Evolutionary conservation across 495 filamentous ascomycete species (phyloP).

Genomic region (Achaetomiella virescens): DNA sequence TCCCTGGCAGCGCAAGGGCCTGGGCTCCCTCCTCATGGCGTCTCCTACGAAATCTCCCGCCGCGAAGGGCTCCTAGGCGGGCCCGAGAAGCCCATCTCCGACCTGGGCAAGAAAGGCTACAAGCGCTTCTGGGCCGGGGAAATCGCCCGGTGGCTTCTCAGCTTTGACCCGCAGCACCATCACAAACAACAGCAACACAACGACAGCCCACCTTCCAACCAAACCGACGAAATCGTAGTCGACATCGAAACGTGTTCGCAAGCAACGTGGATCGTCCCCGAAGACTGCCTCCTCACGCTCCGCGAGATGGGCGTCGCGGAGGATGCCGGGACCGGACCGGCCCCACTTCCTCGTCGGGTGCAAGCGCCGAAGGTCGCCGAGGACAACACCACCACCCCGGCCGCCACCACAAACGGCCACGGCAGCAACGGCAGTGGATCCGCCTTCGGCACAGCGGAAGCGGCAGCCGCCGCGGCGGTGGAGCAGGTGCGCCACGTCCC

Average conservation of each 20-base stretch:
- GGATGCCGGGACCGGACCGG: conserved; percentile 43
- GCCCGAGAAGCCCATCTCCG: conserved; percentile 87
- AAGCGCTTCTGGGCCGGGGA: conserved; percentile 76
- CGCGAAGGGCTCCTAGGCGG: conserved; percentile 81
- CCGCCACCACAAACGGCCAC: conserved; percentile 19
- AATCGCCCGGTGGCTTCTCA: conserved; percentile 57
- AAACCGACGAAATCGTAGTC: conserved; percentile 25
- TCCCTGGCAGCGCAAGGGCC: conserved; percentile 83
- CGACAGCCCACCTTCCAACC: not conserved
- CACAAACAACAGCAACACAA: not conserved
- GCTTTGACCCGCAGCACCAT: conserved; percentile 33
- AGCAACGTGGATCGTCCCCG: conserved; percentile 70
- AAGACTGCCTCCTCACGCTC: conserved; percentile 74
- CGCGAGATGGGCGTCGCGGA: conserved; percentile 71
- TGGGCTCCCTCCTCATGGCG: conserved; percentile 85
- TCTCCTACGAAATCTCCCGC: conserved; percentile 86
- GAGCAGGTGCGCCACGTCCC: conserved; percentile 28
- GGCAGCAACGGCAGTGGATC: not conserved
- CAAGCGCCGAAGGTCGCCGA: conserved; percentile 13
- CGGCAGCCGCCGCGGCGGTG: not conserved
- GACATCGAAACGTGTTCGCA: conserved; percentile 38
- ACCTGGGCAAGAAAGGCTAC: conserved; percentile 75
- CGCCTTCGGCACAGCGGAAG: not conserved
- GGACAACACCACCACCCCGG: conserved; percentile 12
- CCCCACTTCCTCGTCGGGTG: conserved; percentile 15